Evolutionary conservation across 495 filamentous ascomycete species (phyloP).

Genomic region (Elasticomyces elasticus): DNA sequence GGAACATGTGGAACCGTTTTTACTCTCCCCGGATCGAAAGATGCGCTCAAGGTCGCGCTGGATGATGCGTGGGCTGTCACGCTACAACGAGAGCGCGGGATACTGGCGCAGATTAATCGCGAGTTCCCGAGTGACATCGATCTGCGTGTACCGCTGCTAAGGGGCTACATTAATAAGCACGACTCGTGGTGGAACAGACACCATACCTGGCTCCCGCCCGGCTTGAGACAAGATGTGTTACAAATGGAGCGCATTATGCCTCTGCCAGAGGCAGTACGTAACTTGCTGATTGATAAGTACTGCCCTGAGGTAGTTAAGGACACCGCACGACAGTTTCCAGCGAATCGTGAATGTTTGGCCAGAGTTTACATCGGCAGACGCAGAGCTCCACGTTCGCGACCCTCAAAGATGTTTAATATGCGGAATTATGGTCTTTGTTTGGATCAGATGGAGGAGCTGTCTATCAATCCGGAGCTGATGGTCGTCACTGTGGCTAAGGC

Average conservation of each 20-base stretch:
- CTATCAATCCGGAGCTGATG: slow-evolving; percentile 3
- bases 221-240: not conserved
- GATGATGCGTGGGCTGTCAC: not conserved
- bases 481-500: slow-evolving; percentile 20
- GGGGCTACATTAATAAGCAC: not conserved
- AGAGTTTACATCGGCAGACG: not conserved
- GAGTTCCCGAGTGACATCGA: not conserved
- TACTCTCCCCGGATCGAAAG: not conserved
- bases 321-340: not conserved
- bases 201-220: not conserved
- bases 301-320: not conserved
- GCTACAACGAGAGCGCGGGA: not conserved
- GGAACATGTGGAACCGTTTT: not conserved
- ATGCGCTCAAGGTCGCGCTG: not conserved
- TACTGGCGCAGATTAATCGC: not conserved
- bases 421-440: slow-evolving; percentile 19
- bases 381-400: not conserved
- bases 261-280: not conserved
- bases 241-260: not conserved
- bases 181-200: not conserved
- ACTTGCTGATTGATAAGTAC: not conserved
- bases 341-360: not conserved
- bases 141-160: not conserved
- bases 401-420: slow-evolving; percentile 9
- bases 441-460: slow-evolving; percentile 20